phyloP scores from a whole-genome alignment of 2,329 filamentous ascomycete species.

The Leptosphaerulina australis region DNA sequence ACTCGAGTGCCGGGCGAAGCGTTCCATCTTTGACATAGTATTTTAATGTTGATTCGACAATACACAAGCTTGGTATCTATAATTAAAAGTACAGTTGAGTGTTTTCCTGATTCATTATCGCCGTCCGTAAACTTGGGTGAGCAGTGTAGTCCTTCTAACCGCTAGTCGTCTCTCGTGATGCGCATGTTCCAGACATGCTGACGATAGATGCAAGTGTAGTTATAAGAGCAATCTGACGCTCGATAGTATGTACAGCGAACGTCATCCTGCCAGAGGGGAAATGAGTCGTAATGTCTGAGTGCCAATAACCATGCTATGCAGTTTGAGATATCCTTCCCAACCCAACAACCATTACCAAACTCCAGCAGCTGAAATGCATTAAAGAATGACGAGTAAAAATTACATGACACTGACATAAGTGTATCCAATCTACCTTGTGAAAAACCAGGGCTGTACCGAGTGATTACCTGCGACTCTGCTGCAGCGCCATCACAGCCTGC shows the following conservation, averaged over 20 bases:
- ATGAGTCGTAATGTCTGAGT: conserved; percentile 16
- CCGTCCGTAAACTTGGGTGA: conserved; percentile 21
- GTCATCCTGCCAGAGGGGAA: conserved; percentile 36
- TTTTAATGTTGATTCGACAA: not conserved
- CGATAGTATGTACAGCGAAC: conserved; percentile 39
- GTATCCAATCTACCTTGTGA: not conserved
- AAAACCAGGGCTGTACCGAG: not conserved
- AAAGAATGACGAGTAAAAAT: conserved; percentile 10
- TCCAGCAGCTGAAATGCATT: conserved; percentile 8
- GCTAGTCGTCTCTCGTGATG: conserved; percentile 15
- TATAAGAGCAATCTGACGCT: conserved; percentile 28
- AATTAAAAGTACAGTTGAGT: conserved; percentile 17
- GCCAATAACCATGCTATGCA: conserved; percentile 15
- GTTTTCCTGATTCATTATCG: not conserved
- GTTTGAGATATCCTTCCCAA: conserved; percentile 9
- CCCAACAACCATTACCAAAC: not conserved
- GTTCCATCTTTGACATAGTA: not conserved
- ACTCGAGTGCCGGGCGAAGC: not conserved
- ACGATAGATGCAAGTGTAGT: conserved; percentile 18
- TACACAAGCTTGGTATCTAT: not conserved
- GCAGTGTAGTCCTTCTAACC: conserved; percentile 19
- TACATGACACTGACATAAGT: not conserved
- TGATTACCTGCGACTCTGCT: conserved; percentile 30
- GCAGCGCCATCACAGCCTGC: conserved; percentile 43
- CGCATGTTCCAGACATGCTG: conserved; percentile 31